Percentiles rank a stretch among this genome's conserved stretches.
Evolutionary conservation across 2,329 filamentous ascomycete species (phyloP).

Genomic region (Arthroderma sp.): DNA sequence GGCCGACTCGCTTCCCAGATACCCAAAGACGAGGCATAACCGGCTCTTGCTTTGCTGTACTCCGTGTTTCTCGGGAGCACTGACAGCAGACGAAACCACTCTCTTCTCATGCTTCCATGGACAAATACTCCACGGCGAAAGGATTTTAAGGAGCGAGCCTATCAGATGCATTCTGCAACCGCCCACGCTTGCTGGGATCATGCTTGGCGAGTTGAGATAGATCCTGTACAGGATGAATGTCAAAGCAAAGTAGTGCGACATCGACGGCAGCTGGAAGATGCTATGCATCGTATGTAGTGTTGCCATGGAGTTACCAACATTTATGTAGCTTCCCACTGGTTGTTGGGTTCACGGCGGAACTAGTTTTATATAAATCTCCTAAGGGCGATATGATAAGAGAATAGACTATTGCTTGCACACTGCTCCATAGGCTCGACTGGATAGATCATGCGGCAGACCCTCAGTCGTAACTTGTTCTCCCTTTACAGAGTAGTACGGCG

Average conservation of each 20-base stretch:
- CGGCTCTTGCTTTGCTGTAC: background rate
- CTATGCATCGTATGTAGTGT: background rate
- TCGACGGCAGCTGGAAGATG: background rate
- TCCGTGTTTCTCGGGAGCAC: background rate
- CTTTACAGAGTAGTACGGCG: too few relatives aligned
- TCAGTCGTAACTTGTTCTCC: too few relatives aligned
- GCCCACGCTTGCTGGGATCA: conserved; percentile 5
- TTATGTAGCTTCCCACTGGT: background rate
- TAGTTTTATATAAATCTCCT: too few relatives aligned
- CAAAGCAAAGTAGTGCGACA: background rate
- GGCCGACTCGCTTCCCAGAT: too few relatives aligned
- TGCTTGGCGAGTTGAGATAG: background rate
- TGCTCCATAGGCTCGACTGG: too few relatives aligned
- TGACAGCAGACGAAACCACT: background rate
- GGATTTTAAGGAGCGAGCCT: background rate
- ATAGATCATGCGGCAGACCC: too few relatives aligned
- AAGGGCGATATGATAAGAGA: too few relatives aligned
- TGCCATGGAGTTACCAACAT: background rate
- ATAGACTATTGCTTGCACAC: too few relatives aligned
- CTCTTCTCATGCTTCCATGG: background rate
- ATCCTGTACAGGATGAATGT: background rate
- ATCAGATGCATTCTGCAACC: conserved; percentile 3
- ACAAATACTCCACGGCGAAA: background rate
- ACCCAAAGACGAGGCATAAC: background rate
- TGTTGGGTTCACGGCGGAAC: background rate